Evolutionary conservation across 148 eudicot genomes (phyloP), one percentile per base, ranked within the genome.

Genomic region (Vaccinium myrtillus): DNA sequence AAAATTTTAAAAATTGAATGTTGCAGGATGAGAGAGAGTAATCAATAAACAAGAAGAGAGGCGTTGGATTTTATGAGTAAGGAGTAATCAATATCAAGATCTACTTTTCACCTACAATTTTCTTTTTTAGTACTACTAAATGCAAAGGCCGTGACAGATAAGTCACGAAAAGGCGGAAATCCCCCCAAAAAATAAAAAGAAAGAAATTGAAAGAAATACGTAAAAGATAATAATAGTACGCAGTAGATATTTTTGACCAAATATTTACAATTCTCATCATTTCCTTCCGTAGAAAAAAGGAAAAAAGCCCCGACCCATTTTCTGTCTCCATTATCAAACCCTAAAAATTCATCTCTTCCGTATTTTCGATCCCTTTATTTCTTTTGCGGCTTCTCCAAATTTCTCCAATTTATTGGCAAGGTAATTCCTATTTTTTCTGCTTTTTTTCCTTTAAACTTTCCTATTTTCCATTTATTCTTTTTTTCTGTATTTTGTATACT

Each of bases 391-490:
- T 13, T 83, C 77, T 25, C 63, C 73, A 75, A 81, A 36, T 67
- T 81, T 85, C 39, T 78, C 79, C 39, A 53, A 87, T 81, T 87
- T 84, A 81, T 77, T 83, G 84, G 85, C 78, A 81, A 79, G 83
- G 1, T 67, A 63, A 46, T 84, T 39, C 69, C 3, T 27, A 6
- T 82, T 82, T 81, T 65, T 71, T 58, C 21, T 0, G 2, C 2
- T 23, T 77, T 86, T 77, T 56, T 30, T 54, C 39, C 61, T 7
- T 14, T 59, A 8, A 27, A 56, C 67, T 82, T 77, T 67, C 18
- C 13, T 46, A n/a, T 79, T 65, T 82, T 65, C 19, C 19, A 13
- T 27, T 30, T 23, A 13, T 69, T 30, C 46, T 9, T 65, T 23
- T 21, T 23, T 75, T 83, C 14, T 69, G 8, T 61, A n/a, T 59